A percentile compares a stretch with the other conserved stretches of the same genome.
These are phyloP conservation scores for Pinus taeda DNA, from an alignment of 75 land plant genomes.

Conservation along the genomic window DNA sequence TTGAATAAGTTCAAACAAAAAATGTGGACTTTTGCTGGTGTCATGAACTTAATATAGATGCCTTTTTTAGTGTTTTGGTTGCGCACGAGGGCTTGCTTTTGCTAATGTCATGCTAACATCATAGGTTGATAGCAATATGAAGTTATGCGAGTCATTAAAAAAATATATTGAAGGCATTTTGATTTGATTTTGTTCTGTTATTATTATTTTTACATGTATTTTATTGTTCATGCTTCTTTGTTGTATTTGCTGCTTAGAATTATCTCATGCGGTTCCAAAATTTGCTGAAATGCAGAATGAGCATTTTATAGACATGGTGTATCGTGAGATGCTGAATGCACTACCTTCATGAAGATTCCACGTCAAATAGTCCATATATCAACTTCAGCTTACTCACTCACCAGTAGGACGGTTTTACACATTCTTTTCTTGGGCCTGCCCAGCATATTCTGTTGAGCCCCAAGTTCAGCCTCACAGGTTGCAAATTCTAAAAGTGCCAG, in stretches of 20 bases:
- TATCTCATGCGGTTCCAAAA: neutral
- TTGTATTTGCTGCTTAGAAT: neutral
- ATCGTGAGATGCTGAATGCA: constrained; percentile 54
- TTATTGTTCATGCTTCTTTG: neutral
- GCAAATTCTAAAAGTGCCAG: neutral
- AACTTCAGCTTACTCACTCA: neutral
- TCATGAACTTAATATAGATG: neutral
- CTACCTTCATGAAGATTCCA: constrained; percentile 19
- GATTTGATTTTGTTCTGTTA: neutral
- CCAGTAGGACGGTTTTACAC: neutral
- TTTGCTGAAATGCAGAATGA: constrained; percentile 33
- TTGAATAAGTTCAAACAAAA: neutral
- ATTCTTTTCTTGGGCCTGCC: neutral
- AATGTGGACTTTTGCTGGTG: neutral
- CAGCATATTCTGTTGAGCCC: neutral
- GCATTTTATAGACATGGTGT: constrained; percentile 50
- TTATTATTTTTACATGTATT: neutral
- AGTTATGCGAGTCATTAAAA: neutral
- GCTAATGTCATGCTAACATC: neutral
- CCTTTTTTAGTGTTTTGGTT: neutral
- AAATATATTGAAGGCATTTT: constrained; percentile 1
- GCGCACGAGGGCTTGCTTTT: neutral
- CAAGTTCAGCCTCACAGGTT: neutral
- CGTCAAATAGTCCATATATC: neutral
- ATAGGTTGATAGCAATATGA: neutral